A percentile compares a stretch with the other conserved stretches of the same genome.
Conservation (phyloP, 805 yeast genomes). For the Schwanniomyces yamadae region DNA sequence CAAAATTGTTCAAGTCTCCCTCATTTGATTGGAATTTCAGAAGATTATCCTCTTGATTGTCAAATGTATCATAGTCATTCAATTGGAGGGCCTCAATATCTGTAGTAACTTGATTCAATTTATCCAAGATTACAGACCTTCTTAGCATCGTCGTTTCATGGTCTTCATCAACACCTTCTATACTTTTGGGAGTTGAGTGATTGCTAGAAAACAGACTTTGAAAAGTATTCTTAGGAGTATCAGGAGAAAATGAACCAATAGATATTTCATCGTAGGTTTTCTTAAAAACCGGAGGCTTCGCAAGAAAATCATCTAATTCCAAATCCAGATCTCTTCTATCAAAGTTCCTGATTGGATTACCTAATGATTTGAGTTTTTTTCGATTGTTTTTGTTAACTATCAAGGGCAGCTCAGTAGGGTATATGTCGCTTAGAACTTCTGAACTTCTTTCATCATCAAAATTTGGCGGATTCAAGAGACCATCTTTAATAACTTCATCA, state of each 20-base stretch:
- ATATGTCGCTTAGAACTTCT: conserved; percentile 44
- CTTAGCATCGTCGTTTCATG: conserved; percentile 20
- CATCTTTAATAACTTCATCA: conserved; percentile 18
- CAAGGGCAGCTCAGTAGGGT: conserved; percentile 34
- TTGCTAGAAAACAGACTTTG: conserved; percentile 4
- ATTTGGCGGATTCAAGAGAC: conserved; percentile 11
- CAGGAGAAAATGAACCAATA: conserved; percentile 39
- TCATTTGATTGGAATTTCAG: not conserved
- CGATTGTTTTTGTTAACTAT: conserved; percentile 26
- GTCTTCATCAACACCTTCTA: conserved; percentile 5
- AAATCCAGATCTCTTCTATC: not conserved
- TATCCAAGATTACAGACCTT: conserved; percentile 37
- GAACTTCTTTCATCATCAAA: conserved; percentile 34
- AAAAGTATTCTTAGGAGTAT: conserved; percentile 28
- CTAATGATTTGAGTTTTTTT: conserved; percentile 3
- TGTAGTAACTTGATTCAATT: conserved; percentile 38
- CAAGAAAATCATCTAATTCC: not conserved
- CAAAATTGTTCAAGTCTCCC: not conserved
- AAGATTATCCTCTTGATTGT: not conserved
- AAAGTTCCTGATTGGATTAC: not conserved
- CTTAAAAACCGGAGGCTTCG: not conserved
- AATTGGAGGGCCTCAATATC: conserved; percentile 33
- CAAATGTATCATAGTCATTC: conserved; percentile 15
- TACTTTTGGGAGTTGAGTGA: conserved; percentile 6
- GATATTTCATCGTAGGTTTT: conserved; percentile 20